Evolutionary conservation across 2,329 filamentous ascomycete genomes (phyloP), one percentile per base, ranked within the genome.

Genomic region (Sclerotinia spermophila): DNA sequence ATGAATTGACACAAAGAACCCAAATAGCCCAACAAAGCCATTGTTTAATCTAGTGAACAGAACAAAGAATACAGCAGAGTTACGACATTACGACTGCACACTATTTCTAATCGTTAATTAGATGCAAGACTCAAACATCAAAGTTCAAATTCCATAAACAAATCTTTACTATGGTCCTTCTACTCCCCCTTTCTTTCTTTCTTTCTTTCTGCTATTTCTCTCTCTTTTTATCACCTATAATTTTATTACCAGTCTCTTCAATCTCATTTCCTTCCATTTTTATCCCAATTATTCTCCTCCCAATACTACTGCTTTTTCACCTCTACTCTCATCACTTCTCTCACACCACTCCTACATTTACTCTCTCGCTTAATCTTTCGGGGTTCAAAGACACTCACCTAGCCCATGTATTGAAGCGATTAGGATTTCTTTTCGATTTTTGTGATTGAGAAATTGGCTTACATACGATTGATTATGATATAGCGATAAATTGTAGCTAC

Each of bases 231-330:
- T n/a, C 11, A 51, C 48, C 17, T 6, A n/a, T 51, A n/a, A 10
- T 48, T 48, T 5, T 13, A 2, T n/a, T 45, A 24, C 6, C 5
- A 27, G 11, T 17, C 24, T 51, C 27, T 3, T 51, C 48, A 15
- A 17, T 51, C 27, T 0, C 5, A 27, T 17, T 17, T 27, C 0
- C 11, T 27, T 17, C 2, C 0, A 0, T 2, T n/a, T 48, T 48
- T 2, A 27, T 7, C n/a, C 27, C 48, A 27, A 6, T n/a, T n/a
- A n/a, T n/a, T n/a, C n/a, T n/a, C n/a, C n/a, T n/a, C n/a, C n/a
- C 48, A 27, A 6, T n/a, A 51, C n/a, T 17, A 51, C 2, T 27
- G 11, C 2, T 24, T 8, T n/a, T n/a, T 48, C 21, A n/a, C 45
- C 8, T n/a, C 45, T 48, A n/a, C 10, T n/a, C 11, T 42, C 40